Percentiles rank a stretch among this genome's conserved stretches.
phyloP scores from a whole-genome alignment of 139 green algal genomes.

The Desmodesmus armatus region DNA sequence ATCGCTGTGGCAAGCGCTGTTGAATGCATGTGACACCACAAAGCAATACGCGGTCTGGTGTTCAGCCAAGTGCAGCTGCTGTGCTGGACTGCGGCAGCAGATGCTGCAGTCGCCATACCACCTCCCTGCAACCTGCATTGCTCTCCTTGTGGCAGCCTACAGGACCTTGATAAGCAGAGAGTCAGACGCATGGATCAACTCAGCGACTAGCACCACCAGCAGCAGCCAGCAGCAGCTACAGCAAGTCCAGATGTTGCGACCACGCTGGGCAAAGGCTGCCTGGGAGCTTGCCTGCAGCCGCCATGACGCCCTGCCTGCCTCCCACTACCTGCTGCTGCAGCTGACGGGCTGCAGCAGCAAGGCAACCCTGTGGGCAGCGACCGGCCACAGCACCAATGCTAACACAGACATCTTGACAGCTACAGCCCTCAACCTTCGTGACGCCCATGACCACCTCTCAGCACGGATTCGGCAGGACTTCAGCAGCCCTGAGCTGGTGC shows the following conservation, averaged over 20 bases:
- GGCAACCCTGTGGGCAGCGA: no score
- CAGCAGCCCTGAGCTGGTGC: no score
- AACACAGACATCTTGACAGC: not conserved
- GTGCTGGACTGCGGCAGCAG: not conserved
- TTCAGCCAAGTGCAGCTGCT: not conserved
- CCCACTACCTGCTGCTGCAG: not conserved
- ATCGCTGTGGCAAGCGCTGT: not conserved
- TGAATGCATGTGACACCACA: not conserved
- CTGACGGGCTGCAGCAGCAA: not conserved
- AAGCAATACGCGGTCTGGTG: not conserved
- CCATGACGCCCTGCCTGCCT: no score
- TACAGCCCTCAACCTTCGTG: not conserved
- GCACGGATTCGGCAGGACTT: not conserved
- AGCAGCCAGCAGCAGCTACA: not conserved
- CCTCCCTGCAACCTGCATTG: not conserved
- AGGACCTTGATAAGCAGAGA: not conserved
- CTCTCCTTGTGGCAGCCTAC: not conserved
- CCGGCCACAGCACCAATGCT: not conserved
- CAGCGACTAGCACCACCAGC: not conserved
- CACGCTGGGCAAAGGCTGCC: not conserved
- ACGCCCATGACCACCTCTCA: not conserved
- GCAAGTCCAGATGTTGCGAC: not conserved
- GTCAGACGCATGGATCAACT: not conserved
- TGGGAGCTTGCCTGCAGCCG: no score
- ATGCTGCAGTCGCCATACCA: not conserved